Percentiles rank a stretch among this genome's conserved stretches.
Conservation (phyloP, 2,329 filamentous ascomycete species). For the Penicillium sp. region DNA sequence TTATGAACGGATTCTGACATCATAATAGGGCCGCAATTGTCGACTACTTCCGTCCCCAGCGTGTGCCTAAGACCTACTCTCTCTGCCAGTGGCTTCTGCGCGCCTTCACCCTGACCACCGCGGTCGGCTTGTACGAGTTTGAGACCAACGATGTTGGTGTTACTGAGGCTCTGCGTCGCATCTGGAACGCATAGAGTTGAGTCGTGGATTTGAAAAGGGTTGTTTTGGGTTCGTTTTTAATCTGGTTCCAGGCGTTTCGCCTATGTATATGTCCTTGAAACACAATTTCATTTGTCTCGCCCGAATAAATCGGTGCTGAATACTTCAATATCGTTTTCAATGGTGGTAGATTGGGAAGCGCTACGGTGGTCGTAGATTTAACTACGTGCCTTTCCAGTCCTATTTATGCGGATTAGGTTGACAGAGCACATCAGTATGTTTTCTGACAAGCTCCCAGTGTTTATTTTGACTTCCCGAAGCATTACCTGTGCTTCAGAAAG, state of each 20-base stretch:
- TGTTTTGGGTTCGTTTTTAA: conserved; percentile 28
- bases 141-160: conserved; percentile 98
- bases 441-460: too few species aligned
- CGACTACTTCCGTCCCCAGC: conserved; percentile 81
- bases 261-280: conserved; percentile 35
- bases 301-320: conserved; percentile 16
- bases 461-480: too few species aligned
- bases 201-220: conserved; percentile 22
- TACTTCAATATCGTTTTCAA: conserved; percentile 5
- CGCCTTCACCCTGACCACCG: conserved; percentile 73
- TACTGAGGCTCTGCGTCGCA: conserved; percentile 80
- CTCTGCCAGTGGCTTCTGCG: conserved; percentile 77
- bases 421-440: too few species aligned
- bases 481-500: too few species aligned
- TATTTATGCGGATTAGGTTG: background rate
- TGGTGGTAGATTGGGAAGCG: background rate
- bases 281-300: conserved; percentile 24
- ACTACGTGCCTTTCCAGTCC: background rate
- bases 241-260: conserved; percentile 30
- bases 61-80: conserved; percentile 67
- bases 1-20: conserved; percentile 12
- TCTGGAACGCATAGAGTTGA: conserved; percentile 72
- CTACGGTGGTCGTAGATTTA: too few species aligned
- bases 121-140: conserved; percentile 92
- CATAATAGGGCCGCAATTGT: conserved; percentile 65